Evolutionary conservation across 129 eudicot species (phyloP), one percentile per base, ranked within the genome.

Genomic region (Glebionis coronaria): DNA sequence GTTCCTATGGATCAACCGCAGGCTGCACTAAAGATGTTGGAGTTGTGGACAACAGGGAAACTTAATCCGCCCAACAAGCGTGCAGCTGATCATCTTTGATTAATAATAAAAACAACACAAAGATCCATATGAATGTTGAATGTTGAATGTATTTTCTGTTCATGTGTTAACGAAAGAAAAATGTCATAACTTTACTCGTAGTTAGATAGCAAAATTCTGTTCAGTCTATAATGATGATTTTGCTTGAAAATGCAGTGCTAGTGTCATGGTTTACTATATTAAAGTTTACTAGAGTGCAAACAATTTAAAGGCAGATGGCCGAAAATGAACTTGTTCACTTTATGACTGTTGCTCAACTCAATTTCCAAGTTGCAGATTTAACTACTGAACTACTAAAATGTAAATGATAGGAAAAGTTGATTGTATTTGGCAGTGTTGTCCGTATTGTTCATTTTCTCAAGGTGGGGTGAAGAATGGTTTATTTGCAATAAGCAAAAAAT

Each of bases 1-100:
- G 65, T 60, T 60, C 65, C 65, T 35, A 60, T 35, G 65, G 65
- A 60, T 60, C 65, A 60, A n/a, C 65, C 65, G 2, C 13, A n/a
- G 47, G 47, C 40, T 60, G 65, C 65, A 6, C 47, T 60, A 60
- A 60, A 14, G 44, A 60, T 60, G 65, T 35, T 60, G 65, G 49
- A 60, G 27, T 31, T 60, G 65, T 60, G 65, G 65, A 60, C 46
- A 44, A 35, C 65, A 60, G 23, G 65, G 23, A 60, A 60, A 35
- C 65, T 60, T 60, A 35, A 12, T 35, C 46, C 59, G 9, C 23
- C 28, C 21, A 16, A 54, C 1, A 19, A 60, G 25, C 20, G 23
- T 12, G 63, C 1, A 9, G 44, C 6, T 57, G 42, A 9, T 11
- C 63, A 15, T 57, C 63, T 10, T 25, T 57, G 63, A 57, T 57